Conservation (phyloP, 306 rosid genomes). For the Carpinus fangiana region DNA sequence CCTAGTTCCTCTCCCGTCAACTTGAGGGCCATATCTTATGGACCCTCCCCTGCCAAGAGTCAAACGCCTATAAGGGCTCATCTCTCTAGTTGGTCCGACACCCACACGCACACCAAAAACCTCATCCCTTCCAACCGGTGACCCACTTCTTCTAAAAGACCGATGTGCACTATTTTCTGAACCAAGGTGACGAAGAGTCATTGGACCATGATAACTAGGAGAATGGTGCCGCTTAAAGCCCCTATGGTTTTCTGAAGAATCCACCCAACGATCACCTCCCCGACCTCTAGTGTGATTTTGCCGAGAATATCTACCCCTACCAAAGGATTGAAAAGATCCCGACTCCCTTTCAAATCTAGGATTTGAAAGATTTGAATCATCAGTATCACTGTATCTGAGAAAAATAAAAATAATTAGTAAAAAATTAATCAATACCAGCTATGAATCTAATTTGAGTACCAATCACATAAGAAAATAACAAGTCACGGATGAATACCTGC, state of each 20-base stretch:
- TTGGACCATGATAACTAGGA: slow-evolving; percentile 2
- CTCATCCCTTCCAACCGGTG: neutral
- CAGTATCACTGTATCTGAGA: slow-evolving; percentile 3
- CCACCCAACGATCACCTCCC: neutral
- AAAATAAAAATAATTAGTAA: neutral
- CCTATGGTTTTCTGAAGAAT: neutral
- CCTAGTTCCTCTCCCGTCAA: slow-evolving; percentile 5
- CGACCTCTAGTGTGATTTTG: neutral
- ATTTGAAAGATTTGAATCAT: slow-evolving; percentile 1
- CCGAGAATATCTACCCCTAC: slow-evolving; percentile 7
- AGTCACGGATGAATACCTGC: neutral
- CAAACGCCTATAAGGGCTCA: neutral
- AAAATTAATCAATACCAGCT: neutral
- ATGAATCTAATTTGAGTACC: neutral
- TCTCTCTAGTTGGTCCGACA: neutral
- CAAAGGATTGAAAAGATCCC: neutral
- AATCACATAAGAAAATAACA: neutral
- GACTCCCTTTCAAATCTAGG: slow-evolving; percentile 3
- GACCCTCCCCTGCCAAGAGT: slow-evolving; percentile 6
- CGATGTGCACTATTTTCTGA: neutral
- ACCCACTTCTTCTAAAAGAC: slow-evolving; percentile 1
- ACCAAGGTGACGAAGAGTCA: neutral
- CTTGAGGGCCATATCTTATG: slow-evolving; percentile 2
- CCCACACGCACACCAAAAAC: neutral
- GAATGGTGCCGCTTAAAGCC: neutral